Conservation (phyloP, 306 rosid genomes). For the Rubus idaeus region DNA sequence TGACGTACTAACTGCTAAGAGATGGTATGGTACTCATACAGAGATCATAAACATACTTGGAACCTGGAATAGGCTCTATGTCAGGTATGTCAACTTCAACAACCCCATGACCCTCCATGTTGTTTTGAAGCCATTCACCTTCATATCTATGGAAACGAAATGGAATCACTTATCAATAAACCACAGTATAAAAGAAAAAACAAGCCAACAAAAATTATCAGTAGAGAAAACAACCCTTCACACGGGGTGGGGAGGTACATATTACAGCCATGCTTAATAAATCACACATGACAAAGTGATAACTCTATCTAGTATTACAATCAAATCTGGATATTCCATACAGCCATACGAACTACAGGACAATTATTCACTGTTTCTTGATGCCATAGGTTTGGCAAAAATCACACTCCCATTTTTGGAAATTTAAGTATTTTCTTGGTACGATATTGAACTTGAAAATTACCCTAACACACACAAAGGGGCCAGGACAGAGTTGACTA, state of each 20-base stretch:
- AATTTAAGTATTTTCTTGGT: neutral
- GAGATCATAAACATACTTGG: constrained; percentile 57
- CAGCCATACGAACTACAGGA: neutral
- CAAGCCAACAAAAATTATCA: neutral
- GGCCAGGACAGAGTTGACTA: neutral
- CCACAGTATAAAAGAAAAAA: neutral
- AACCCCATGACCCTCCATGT: constrained; percentile 91
- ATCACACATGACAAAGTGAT: neutral
- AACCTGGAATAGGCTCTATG: constrained; percentile 86
- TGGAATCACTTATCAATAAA: neutral
- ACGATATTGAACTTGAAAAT: neutral
- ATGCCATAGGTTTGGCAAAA: neutral
- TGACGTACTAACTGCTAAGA: constrained; percentile 12
- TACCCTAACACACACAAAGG: neutral
- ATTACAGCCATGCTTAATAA: neutral
- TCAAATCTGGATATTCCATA: neutral
- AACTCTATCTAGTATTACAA: neutral
- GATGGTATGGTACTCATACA: constrained; percentile 7
- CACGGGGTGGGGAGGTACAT: neutral
- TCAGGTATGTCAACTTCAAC: constrained; percentile 92
- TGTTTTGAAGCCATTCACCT: constrained; percentile 96
- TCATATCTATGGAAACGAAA: constrained; percentile 64
- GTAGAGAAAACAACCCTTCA: neutral
- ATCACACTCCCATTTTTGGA: neutral
- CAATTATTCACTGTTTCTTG: neutral